These are phyloP conservation scores for Calonectria pseudoreteaudii DNA, from an alignment of 2,329 filamentous ascomycete genomes.

Conservation along the genomic window DNA sequence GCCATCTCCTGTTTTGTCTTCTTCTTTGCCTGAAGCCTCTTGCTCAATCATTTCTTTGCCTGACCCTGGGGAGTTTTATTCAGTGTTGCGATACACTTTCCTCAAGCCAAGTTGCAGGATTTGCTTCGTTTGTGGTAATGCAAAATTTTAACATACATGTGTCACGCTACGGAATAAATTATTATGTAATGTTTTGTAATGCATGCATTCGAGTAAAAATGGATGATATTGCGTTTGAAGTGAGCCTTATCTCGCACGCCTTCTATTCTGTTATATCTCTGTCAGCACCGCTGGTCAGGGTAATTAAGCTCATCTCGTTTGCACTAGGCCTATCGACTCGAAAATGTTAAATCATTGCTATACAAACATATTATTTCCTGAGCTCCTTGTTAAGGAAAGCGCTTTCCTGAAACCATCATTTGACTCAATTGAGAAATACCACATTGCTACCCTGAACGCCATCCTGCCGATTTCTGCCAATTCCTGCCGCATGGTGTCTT, in stretches of 20 bases:
- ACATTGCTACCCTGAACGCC: background rate
- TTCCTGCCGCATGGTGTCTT: conserved; percentile 20
- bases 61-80: background rate
- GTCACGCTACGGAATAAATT: background rate
- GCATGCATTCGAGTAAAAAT: background rate
- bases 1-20: background rate
- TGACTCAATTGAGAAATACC: background rate
- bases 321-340: background rate
- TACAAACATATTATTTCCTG: background rate
- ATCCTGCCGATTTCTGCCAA: background rate
- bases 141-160: background rate
- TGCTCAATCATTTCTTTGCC: background rate
- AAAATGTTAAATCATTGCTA: background rate
- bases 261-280: background rate
- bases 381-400: background rate
- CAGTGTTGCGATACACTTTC: background rate
- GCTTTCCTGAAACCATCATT: background rate
- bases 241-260: background rate
- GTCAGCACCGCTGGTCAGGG: background rate
- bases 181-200: background rate
- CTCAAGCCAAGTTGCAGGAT: background rate
- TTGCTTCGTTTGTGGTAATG: background rate
- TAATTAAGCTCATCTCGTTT: background rate
- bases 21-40: background rate
- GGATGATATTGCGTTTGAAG: background rate